phyloP scores from a whole-genome alignment of 495 filamentous ascomycete genomes.

The Pseudoneurospora amorphoporcata region DNA sequence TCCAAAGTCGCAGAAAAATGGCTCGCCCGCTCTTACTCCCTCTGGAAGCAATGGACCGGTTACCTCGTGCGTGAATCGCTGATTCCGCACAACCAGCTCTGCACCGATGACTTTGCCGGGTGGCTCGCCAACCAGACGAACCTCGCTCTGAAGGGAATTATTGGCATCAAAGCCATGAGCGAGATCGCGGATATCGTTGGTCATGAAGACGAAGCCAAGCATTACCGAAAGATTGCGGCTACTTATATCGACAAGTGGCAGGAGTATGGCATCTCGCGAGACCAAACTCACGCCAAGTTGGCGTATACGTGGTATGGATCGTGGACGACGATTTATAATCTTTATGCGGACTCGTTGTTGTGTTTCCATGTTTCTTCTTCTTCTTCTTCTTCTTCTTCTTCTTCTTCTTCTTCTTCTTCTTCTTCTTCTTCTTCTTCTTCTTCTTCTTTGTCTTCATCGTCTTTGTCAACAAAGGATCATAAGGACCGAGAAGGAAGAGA shows the following conservation, averaged over 20 bases:
- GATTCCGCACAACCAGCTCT: constrained; percentile 78
- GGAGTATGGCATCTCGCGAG: constrained; percentile 66
- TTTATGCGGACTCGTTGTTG: constrained; percentile 73
- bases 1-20: constrained; percentile 41
- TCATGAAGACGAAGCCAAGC: constrained; percentile 51
- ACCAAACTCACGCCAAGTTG: constrained; percentile 76
- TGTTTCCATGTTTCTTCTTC: constrained; percentile 57
- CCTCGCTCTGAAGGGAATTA: constrained; percentile 83
- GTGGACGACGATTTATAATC: constrained; percentile 92
- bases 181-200: constrained; percentile 65
- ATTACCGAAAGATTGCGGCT: constrained; percentile 62
- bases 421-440: constrained; percentile 9
- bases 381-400: neutral
- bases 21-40: constrained; percentile 51
- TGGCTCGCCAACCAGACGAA: constrained; percentile 91
- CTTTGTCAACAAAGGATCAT: neutral
- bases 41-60: constrained; percentile 90
- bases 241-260: constrained; percentile 79
- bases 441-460: neutral
- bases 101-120: constrained; percentile 92
- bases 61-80: constrained; percentile 85
- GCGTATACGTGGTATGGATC: constrained; percentile 92
- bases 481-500: neutral
- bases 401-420: constrained; percentile 5
- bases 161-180: constrained; percentile 91